phyloP scores from a whole-genome alignment of 129 eudicot genomes.

The Flaveria robusta region DNA sequence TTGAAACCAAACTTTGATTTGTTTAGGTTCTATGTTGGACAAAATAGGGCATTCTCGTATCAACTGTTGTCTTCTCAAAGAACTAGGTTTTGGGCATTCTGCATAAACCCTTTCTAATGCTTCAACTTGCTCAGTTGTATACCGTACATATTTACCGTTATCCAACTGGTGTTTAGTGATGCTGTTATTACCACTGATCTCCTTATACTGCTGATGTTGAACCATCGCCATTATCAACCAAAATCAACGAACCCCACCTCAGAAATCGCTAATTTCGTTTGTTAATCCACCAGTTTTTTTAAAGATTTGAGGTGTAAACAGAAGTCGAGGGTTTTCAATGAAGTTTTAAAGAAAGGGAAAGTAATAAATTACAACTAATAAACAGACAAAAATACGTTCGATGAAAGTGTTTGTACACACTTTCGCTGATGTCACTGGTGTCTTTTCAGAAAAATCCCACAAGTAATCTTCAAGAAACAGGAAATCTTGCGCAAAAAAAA shows the following conservation, averaged over 20 bases:
- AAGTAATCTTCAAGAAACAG: neutral
- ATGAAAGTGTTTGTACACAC: neutral
- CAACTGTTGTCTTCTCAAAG: constrained; percentile 84
- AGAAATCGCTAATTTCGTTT: neutral
- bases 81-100: constrained; percentile 89
- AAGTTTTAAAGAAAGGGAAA: too few species aligned
- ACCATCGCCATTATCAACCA: constrained; percentile 54
- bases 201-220: constrained; percentile 51
- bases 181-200: constrained; percentile 39
- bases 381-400: too few species aligned
- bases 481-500: neutral
- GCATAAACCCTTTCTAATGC: constrained; percentile 87
- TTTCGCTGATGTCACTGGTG: neutral
- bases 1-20: constrained; percentile 98
- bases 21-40: constrained; percentile 88
- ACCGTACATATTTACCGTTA: constrained; percentile 80
- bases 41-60: constrained; percentile 87
- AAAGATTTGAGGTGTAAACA: neutral
- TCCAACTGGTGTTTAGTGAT: constrained; percentile 67
- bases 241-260: neutral
- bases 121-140: constrained; percentile 93
- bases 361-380: too few species aligned
- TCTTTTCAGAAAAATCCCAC: neutral
- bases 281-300: neutral
- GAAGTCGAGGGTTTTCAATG: too few species aligned